Percentiles rank a stretch among this genome's conserved stretches.
These are phyloP conservation scores for Tolypocladium amazonense DNA, from an alignment of 2,329 filamentous ascomycete genomes.

Conservation along the genomic window DNA sequence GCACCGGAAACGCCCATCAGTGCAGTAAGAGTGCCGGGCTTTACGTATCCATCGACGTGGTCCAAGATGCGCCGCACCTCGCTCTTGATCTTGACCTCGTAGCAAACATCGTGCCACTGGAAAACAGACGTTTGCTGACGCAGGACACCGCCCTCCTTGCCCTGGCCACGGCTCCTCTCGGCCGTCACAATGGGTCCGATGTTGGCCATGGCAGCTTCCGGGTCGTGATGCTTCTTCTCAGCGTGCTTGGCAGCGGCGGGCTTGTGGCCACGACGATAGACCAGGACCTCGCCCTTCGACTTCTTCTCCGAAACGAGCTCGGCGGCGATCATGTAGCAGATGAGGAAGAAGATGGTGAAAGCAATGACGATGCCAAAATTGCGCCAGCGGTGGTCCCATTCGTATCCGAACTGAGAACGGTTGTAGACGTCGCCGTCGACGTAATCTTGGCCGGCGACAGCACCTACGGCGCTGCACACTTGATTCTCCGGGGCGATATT, in stretches of 20 bases:
- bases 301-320: conserved; percentile 57
- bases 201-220: conserved; percentile 38
- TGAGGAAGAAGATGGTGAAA: conserved; percentile 52
- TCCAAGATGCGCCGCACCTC: conserved; percentile 69
- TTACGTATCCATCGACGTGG: conserved; percentile 85
- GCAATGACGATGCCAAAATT: conserved; percentile 61
- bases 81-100: conserved; percentile 65
- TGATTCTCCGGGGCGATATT: conserved; percentile 26
- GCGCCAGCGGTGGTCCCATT: conserved; percentile 51
- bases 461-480: conserved; percentile 50
- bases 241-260: conserved; percentile 45
- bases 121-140: conserved; percentile 62
- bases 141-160: conserved; percentile 30
- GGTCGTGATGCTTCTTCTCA: conserved; percentile 53
- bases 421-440: conserved; percentile 52
- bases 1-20: conserved; percentile 88
- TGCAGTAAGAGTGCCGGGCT: conserved; percentile 80
- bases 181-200: conserved; percentile 38
- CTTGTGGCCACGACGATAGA: conserved; percentile 62
- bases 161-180: conserved; percentile 23
- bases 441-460: conserved; percentile 35
- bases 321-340: conserved; percentile 51
- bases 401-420: conserved; percentile 43
- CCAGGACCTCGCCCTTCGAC: conserved; percentile 66
- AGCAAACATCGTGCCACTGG: conserved; percentile 79